Conservation (phyloP, 1,284 basidiomycete genomes). For the Cutaneotrichosporon daszewskae region DNA sequence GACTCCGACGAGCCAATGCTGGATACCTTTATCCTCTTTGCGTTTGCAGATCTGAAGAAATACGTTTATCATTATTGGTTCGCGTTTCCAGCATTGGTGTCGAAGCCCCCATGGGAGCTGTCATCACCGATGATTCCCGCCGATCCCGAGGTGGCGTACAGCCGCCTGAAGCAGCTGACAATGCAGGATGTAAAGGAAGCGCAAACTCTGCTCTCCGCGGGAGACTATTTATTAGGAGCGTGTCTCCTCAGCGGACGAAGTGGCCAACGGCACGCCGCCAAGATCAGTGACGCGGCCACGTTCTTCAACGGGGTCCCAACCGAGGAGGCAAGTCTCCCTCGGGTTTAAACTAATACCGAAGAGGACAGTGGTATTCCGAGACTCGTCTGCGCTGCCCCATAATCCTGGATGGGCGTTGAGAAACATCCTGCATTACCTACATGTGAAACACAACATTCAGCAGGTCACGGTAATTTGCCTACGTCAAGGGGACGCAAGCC, state of each 20-base stretch:
- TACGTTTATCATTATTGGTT: slow-evolving; percentile 99
- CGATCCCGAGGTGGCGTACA: slow-evolving; percentile 21
- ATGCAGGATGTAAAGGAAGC: slow-evolving; percentile 32
- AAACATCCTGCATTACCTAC: slow-evolving; percentile 79
- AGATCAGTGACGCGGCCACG: slow-evolving; percentile 55
- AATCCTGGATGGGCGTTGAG: slow-evolving; percentile 93
- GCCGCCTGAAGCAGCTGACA: background rate
- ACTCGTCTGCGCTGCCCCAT: slow-evolving; percentile 70
- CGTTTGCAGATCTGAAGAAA: slow-evolving; percentile 95
- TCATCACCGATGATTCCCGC: slow-evolving; percentile 23
- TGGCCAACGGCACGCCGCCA: slow-evolving; percentile 48
- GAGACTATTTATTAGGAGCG: slow-evolving; percentile 1
- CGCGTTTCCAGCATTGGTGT: slow-evolving; percentile 83
- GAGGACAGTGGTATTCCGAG: slow-evolving; percentile 70
- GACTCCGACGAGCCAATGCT: slow-evolving; percentile 49
- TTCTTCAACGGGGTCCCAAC: slow-evolving; percentile 56
- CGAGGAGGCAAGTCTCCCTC: slow-evolving; percentile 40
- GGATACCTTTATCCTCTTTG: slow-evolving; percentile 78
- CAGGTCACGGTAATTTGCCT: slow-evolving; percentile 67
- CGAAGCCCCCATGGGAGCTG: slow-evolving; percentile 82
- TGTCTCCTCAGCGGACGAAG: slow-evolving; percentile 24
- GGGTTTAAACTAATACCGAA: slow-evolving; percentile 1
- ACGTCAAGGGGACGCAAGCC: slow-evolving; percentile 50
- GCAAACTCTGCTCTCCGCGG: background rate
- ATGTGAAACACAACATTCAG: slow-evolving; percentile 52